Percentiles rank a stretch among this genome's conserved stretches.
These are phyloP conservation scores for Nicotiana knightiana DNA, from an alignment of 257 asterid genomes.

Conservation along the genomic window DNA sequence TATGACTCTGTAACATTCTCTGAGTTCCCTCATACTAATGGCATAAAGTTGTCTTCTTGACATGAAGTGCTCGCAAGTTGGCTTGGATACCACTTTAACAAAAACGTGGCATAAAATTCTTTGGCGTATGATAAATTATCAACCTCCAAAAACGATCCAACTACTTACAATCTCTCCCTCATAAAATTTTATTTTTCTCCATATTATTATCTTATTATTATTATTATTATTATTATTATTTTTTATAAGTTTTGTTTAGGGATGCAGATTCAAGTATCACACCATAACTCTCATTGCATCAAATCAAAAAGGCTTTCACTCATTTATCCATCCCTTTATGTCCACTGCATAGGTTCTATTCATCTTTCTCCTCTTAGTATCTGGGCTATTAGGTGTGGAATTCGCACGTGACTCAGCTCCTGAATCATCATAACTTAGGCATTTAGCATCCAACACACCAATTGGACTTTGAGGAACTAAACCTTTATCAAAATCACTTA, in stretches of 20 bases:
- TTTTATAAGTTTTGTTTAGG: not conserved
- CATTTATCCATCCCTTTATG: not conserved
- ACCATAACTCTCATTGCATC: not conserved
- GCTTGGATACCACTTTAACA: not conserved
- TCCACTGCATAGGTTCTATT: not conserved
- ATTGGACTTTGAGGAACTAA: slow-evolving; percentile 9
- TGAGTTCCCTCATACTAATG: not conserved
- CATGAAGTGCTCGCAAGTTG: not conserved
- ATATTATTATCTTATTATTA: not conserved
- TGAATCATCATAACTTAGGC: slow-evolving; percentile 11
- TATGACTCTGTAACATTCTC: no score
- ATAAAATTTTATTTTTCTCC: not conserved
- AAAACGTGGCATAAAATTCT: not conserved
- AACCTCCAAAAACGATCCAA: not conserved
- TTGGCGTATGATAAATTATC: not conserved
- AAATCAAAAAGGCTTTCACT: not conserved
- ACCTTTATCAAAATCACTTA: not conserved
- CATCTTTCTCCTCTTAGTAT: slow-evolving; percentile 8
- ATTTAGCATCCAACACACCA: slow-evolving; percentile 12
- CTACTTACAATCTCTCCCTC: not conserved
- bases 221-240: not conserved
- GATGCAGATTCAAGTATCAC: no score
- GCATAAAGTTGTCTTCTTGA: not conserved
- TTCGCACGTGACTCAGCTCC: not conserved
- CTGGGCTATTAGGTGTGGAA: not conserved